Base-by-base conservation (phyloP, 495 filamentous ascomycete genomes). In the Platismatia glauca region DNA sequence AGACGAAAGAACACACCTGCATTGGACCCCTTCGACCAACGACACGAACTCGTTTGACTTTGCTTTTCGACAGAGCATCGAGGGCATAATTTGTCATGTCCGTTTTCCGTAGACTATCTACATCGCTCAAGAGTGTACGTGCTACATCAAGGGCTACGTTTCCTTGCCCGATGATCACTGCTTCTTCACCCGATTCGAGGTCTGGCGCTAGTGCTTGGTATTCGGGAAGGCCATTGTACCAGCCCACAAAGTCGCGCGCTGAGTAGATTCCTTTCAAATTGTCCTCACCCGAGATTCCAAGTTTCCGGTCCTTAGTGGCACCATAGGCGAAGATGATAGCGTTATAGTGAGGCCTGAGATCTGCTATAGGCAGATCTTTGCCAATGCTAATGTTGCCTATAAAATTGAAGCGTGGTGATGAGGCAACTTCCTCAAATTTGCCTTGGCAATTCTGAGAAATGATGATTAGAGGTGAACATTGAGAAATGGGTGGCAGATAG, bases 61-160 rank as follows among this genome's bases (percentile, higher is more conserved):
- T 84, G 72, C 89, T 97, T 65, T 79, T 83, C 13, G 81, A 74
- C 59, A 98, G 71, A 4, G 81, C 79, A 48, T 90, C 87, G 35
- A 97, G 72, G 5, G 94, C 92, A 67, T 90, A 79, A 55, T 88
- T 88, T 2, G 90, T 83, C 48, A 97, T 96, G 70, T 98, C 94
- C 0, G 94, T 96, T 57, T 86, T 86, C 11, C 84, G 77, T 35
- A 98, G 77, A 22, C 77, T 74, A 67, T 92, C 82, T 7, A 93
- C 78, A 56, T 84, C 79, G 34, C 85, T 83, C 22, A 98, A 76
- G 12, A 98, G 77, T 63, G 95, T 96, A 35, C 94, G 79, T 4
- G 93, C 91, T 8, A 97, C 91, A 73, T 98, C 94, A 27, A 98
- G 74, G 2, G 95, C 94, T 15, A 97, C 94, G 72, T 98, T 98